phyloP scores from a whole-genome alignment of 306 rosid species.

The Vigna radiata region DNA sequence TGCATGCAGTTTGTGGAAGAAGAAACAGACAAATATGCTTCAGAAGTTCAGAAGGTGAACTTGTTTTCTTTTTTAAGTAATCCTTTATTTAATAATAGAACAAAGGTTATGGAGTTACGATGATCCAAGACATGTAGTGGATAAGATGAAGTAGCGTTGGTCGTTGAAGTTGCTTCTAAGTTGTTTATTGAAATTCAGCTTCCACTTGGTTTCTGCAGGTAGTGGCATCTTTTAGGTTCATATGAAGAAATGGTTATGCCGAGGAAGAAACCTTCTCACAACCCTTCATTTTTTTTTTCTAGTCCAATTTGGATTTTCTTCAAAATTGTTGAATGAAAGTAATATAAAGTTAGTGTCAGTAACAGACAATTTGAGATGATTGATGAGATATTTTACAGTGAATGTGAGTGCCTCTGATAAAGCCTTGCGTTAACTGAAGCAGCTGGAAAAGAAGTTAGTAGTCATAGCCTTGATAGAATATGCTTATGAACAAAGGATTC shows the following conservation, averaged over 20 bases:
- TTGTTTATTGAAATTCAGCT: conserved; percentile 26
- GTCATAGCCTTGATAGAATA: not conserved
- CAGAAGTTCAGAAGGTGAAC: conserved; percentile 69
- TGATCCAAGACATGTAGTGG: conserved; percentile 18
- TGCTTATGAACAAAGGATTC: not conserved
- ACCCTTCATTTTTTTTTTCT: not conserved
- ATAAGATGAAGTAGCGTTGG: conserved; percentile 3
- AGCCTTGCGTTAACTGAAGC: not conserved
- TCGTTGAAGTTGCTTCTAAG: conserved; percentile 9
- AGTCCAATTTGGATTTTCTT: not conserved
- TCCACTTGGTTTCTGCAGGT: conserved; percentile 67
- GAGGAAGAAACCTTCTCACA: not conserved
- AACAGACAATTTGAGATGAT: not conserved
- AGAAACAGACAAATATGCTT: conserved; percentile 66
- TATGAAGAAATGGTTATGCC: conserved; percentile 46
- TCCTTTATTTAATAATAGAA: conserved; percentile 16
- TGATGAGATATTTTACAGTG: conserved; percentile 22
- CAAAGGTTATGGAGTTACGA: not conserved
- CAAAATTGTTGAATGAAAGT: conserved; percentile 2
- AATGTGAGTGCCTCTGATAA: conserved; percentile 16
- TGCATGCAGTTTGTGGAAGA: conserved; percentile 73
- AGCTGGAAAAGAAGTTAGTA: not conserved
- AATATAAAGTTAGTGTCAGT: not conserved
- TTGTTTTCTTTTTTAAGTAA: not conserved
- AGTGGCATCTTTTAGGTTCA: conserved; percentile 73